Percentiles rank a stretch among this genome's conserved stretches.
phyloP scores from a whole-genome alignment of 257 asterid genomes.

The Lavandula angustifolia region DNA sequence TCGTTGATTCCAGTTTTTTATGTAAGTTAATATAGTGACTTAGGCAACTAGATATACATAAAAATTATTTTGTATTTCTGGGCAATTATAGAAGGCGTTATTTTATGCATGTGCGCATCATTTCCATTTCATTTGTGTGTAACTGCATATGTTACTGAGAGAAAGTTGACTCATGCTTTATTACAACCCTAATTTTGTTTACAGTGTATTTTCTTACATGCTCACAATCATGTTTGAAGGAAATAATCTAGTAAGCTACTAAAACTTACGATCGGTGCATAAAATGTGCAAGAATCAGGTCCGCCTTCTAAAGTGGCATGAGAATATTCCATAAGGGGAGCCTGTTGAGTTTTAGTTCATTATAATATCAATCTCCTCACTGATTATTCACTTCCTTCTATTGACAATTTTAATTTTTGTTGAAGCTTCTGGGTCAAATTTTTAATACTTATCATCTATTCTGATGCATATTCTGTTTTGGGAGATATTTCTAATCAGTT shows the following conservation, averaged over 20 bases:
- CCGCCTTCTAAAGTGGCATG: slow-evolving; percentile 18
- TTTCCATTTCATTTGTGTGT: slow-evolving; percentile 14
- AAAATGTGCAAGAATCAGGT: slow-evolving; percentile 10
- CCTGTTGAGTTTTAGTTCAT: slow-evolving; percentile 8
- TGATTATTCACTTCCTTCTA: neutral
- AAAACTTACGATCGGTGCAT: slow-evolving; percentile 5
- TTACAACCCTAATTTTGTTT: slow-evolving; percentile 1
- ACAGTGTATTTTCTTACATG: slow-evolving; percentile 5
- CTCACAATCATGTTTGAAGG: slow-evolving; percentile 3
- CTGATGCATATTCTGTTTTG: slow-evolving; percentile 21
- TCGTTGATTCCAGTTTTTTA: slow-evolving; percentile 13
- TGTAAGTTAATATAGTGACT: slow-evolving; percentile 8
- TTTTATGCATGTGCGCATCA: slow-evolving; percentile 18
- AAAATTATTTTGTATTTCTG: neutral
- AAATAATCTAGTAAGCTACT: slow-evolving; percentile 14
- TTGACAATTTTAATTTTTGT: neutral
- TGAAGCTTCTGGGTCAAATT: slow-evolving; percentile 25
- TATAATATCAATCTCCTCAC: slow-evolving; percentile 5
- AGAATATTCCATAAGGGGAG: neutral
- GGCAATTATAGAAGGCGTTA: slow-evolving; percentile 11
- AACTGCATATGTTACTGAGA: slow-evolving; percentile 11
- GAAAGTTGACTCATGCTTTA: slow-evolving; percentile 10
- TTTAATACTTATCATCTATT: slow-evolving; percentile 9
- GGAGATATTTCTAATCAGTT: slow-evolving; percentile 12
- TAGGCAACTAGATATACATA: neutral